These are phyloP conservation scores for Dictyostelium intermedium DNA, from an alignment of 78 protist genomes.

Conservation along the genomic window DNA sequence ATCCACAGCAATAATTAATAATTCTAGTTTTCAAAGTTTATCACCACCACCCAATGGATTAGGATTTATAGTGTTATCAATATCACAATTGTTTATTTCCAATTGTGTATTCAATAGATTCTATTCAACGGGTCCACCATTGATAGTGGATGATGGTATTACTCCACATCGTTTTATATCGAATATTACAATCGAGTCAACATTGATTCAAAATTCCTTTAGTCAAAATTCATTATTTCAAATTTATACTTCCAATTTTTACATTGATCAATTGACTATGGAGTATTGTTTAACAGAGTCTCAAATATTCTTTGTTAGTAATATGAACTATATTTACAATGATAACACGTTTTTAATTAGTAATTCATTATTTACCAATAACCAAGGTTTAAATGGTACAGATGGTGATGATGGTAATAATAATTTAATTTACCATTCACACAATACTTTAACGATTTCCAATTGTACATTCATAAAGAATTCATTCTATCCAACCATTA, in stretches of 20 bases:
- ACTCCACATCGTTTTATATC: background rate
- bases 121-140: background rate
- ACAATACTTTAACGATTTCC: background rate
- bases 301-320: background rate
- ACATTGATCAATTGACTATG: background rate
- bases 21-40: background rate
- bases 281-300: background rate
- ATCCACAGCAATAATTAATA: background rate
- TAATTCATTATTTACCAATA: background rate
- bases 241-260: background rate
- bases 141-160: background rate
- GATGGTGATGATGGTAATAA: background rate
- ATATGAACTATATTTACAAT: background rate
- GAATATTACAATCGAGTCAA: background rate
- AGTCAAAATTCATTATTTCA: background rate
- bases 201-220: background rate
- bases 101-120: background rate
- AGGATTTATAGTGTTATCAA: background rate
- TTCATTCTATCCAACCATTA: background rate
- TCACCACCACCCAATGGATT: background rate
- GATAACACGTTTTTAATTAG: background rate
- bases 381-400: background rate
- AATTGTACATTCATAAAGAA: background rate
- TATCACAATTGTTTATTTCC: background rate
- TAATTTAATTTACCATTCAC: background rate